Conservation (phyloP, 345 rosid genomes). For the Pugionium cornutum region DNA sequence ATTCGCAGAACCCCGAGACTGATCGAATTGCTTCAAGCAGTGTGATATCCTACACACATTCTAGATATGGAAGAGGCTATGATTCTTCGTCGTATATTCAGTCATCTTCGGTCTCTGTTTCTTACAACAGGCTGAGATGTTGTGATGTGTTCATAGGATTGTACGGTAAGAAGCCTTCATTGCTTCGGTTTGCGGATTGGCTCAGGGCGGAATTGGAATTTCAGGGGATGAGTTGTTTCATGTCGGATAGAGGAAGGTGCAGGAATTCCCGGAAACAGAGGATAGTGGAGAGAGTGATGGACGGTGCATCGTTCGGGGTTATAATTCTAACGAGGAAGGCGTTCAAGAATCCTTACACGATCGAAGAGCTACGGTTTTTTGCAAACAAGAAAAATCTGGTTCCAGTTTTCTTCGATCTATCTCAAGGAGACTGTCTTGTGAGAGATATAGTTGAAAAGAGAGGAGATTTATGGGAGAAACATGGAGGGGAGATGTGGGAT, state of each 20-base stretch:
- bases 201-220: conserved; percentile 82
- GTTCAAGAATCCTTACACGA: conserved; percentile 69
- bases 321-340: conserved; percentile 81
- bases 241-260: conserved; percentile 75
- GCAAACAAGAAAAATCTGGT: conserved; percentile 83
- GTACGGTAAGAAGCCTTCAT: conserved; percentile 73
- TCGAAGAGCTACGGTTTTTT: conserved; percentile 86
- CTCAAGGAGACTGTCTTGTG: conserved; percentile 83
- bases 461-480: conserved; percentile 93
- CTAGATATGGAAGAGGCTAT: conserved; percentile 43
- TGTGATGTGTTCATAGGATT: conserved; percentile 85
- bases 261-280: conserved; percentile 71
- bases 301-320: conserved; percentile 80
- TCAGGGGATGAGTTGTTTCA: conserved; percentile 91
- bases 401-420: conserved; percentile 81
- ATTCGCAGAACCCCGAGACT: too few relatives aligned
- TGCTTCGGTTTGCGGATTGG: conserved; percentile 84
- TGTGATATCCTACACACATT: conserved; percentile 50
- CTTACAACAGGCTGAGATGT: conserved; percentile 67
- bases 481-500: conserved; percentile 86
- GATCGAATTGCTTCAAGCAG: conserved; percentile 46
- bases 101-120: conserved; percentile 56
- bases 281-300: conserved; percentile 77
- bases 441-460: conserved; percentile 92
- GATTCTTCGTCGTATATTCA: conserved; percentile 51